These are phyloP conservation scores for Scutellaria baicalensis DNA, from an alignment of 257 asterid genomes.

Conservation along the genomic window DNA sequence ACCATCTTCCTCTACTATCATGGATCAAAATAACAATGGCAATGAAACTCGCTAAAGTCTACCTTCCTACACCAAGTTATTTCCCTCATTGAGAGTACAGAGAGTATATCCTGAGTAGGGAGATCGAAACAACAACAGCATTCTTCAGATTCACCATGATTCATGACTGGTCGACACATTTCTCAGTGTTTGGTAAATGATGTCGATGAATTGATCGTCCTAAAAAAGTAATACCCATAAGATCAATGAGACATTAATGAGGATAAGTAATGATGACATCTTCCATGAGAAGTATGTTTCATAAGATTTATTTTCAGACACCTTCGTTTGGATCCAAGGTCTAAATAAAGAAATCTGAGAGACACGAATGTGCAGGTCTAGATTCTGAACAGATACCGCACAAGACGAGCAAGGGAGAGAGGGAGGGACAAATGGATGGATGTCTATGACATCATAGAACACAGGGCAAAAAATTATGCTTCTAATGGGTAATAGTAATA, in stretches of 20 bases:
- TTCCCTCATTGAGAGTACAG: too few species aligned
- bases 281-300: background rate
- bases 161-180: too few species aligned
- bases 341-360: background rate
- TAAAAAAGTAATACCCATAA: conserved; percentile 12
- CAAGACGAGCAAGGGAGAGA: background rate
- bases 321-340: background rate
- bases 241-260: background rate
- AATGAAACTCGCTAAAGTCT: too few species aligned
- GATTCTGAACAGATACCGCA: background rate
- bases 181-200: conserved; percentile 48
- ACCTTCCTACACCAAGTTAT: too few species aligned
- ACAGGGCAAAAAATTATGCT: background rate
- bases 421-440: background rate
- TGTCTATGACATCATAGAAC: background rate
- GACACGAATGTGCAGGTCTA: background rate
- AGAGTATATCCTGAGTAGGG: background rate
- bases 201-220: conserved; percentile 78
- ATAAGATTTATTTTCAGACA: too few species aligned
- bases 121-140: background rate
- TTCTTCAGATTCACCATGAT: conserved; percentile 27
- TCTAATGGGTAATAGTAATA: background rate
- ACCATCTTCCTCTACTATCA: too few species aligned
- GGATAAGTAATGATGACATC: background rate
- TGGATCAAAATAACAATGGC: too few species aligned